Conservation (phyloP, 148 eudicot genomes). For the Persicaria tinctoria region DNA sequence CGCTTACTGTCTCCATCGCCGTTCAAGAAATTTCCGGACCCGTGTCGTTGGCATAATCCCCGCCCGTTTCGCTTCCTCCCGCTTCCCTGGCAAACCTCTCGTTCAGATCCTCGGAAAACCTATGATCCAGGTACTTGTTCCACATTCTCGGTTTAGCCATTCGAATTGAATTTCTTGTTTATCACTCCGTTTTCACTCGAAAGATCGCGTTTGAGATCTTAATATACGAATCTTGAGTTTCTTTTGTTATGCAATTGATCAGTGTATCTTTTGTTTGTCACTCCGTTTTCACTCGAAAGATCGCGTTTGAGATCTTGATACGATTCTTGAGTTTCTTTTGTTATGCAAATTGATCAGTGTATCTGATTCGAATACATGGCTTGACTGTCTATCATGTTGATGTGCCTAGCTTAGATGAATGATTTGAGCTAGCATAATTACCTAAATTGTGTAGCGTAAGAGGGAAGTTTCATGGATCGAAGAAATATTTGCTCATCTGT, state of each 20-base stretch:
- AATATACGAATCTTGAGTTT: neutral
- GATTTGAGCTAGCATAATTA: neutral
- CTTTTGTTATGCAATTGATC: neutral
- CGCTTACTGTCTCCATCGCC: slow-evolving; percentile 31
- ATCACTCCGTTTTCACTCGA: neutral
- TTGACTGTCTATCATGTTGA: neutral
- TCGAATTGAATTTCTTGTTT: neutral
- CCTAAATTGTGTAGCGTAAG: neutral
- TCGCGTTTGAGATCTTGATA: neutral
- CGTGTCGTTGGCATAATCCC: slow-evolving; percentile 86
- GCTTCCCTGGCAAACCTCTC: slow-evolving; percentile 85
- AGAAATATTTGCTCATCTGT: neutral
- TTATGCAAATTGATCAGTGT: neutral
- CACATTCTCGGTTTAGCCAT: neutral
- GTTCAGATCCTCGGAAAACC: slow-evolving; percentile 86
- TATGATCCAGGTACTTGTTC: slow-evolving; percentile 66
- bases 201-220: neutral
- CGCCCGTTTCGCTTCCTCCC: slow-evolving; percentile 79
- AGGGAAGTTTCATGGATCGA: neutral
- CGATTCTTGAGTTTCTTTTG: neutral
- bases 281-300: neutral
- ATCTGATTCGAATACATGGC: neutral
- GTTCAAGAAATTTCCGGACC: slow-evolving; percentile 52
- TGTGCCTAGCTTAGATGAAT: neutral
- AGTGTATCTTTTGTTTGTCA: neutral